Evolutionary conservation across 176 grass and related monocot genomes (phyloP).

Genomic region (Carex parvula): DNA sequence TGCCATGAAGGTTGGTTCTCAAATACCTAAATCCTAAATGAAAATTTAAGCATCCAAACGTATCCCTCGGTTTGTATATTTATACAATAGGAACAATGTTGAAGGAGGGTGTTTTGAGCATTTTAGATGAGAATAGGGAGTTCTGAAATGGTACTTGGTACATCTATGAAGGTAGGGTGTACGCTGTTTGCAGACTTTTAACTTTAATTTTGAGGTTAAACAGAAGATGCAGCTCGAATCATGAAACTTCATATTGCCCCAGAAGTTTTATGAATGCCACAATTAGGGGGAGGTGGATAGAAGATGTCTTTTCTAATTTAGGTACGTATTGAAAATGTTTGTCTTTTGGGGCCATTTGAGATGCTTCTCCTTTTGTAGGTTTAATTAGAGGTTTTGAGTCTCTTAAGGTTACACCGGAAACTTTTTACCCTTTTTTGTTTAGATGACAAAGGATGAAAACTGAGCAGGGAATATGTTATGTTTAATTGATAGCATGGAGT

Average conservation of each 20-base stretch:
- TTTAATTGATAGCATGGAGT: neutral
- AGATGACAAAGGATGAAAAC: neutral
- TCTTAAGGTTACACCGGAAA: neutral
- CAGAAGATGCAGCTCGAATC: neutral
- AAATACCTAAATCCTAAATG: constrained; percentile 34
- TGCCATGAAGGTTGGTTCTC: constrained; percentile 49
- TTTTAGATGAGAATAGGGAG: constrained; percentile 19
- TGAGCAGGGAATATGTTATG: neutral
- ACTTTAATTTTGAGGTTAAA: neutral
- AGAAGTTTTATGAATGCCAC: neutral
- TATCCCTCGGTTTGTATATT: neutral
- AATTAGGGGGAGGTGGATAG: neutral
- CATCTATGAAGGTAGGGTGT: constrained; percentile 5
- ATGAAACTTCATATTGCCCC: neutral
- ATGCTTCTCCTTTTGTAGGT: neutral
- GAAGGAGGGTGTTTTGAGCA: neutral
- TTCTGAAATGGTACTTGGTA: constrained; percentile 16
- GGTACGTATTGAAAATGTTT: neutral
- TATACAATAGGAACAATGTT: neutral
- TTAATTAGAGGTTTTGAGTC: neutral
- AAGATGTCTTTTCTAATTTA: neutral
- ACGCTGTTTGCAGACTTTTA: neutral
- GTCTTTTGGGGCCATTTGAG: neutral
- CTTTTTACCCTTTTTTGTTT: neutral
- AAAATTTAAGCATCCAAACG: constrained; percentile 28